Evolutionary conservation across 2,329 filamentous ascomycete genomes (phyloP), one percentile per base, ranked within the genome.

Genomic region (Sclerotinia nivalis): DNA sequence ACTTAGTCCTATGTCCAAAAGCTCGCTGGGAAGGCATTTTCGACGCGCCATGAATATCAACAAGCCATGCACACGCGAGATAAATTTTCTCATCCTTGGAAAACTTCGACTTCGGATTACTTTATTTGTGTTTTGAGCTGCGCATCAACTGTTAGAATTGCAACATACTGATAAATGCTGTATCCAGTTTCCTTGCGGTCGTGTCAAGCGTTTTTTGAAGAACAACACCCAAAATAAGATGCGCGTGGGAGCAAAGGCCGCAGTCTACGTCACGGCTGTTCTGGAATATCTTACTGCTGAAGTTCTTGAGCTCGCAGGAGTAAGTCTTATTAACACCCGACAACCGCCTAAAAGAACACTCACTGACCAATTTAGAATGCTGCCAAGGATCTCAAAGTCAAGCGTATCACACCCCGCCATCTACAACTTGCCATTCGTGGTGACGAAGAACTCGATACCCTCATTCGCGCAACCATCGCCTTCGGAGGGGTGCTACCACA

Each of bases 171-270:
- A 80, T 76, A 74, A 74, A 75, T 74, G 74, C 47, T 66, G 58
- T 62, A 64, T 75, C 71, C 80, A 99, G 96, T 99, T 99, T 82
- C 96, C 96, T 72, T 99, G 96, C 82, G 96, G 96, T 84, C 96
- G 96, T 91, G 96, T 99, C 83, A 99, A 99, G 91, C 94, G 96
- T 85, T 98, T 98, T 86, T 87, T 99, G 81, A 97, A 98, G 89
- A 93, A 93, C 83, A 97, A 97, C 85, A 98, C 96, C 64, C 96
- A 98, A 81, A 96, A 97, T 85, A 98, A 98, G 87, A 98, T 97
- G 93, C 95, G 96, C 83, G 96, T 99, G 76, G 96, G 96, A 78
- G 96, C 95, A 79, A 98, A 98, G 87, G 96, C 96, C 74, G 94
- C 96, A 75, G 96, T 99, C 78, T 99, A 99, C 81, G 93, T 98